Base-by-base conservation (phyloP, 148 eudicot genomes). In the Limonium bicolor region DNA sequence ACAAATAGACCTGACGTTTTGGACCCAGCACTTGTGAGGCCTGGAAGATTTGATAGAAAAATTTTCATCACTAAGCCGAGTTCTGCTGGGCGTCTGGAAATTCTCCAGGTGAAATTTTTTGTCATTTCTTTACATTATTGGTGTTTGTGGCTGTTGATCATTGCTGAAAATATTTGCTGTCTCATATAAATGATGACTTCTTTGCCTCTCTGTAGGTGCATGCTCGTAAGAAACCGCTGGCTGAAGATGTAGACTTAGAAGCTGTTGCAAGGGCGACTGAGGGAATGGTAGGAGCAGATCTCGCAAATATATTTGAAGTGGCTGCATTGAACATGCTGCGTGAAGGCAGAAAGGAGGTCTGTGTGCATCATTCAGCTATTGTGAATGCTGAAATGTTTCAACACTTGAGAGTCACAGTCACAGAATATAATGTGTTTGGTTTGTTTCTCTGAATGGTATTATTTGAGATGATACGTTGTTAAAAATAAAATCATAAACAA, bases 281-380 rank as follows among this genome's bases (percentile, higher is more conserved):
- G 54, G 94, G 96, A 58, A 87, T 87, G 96, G 86, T 77, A 45
- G 96, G 96, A 53, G 94, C 96, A 3, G 96, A 87, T 72, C 72
- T 87, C 35, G 96, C 96, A 49, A 87, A 87, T 60, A 72, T 82
- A 29, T 37, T 87, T 52, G 96, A 87, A 74, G 76, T 87, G 69
- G 90, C 94, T 56, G 94, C 90, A 55, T 50, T 82, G 28, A 71
- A 68, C 55, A 82, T 82, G 83, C 58, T 87, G 78, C 90, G 96
- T 46, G 96, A 82, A 36, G 75, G 78, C 53, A 73, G 94, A 66
- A 68, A 68, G 33, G 94, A 87, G 96, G 96, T 82, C 72, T 16
- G 33, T n/a, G n/a, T n/a, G n/a, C n/a, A n/a, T n/a, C n/a, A n/a
- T n/a, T n/a, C n/a, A n/a, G n/a, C n/a, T n/a, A n/a, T n/a, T n/a